A percentile compares a stretch with the other conserved stretches of the same genome.
These are phyloP conservation scores for Phytophthora colocasiae DNA, from an alignment of 352 stramenopile genomes.

Conservation along the genomic window DNA sequence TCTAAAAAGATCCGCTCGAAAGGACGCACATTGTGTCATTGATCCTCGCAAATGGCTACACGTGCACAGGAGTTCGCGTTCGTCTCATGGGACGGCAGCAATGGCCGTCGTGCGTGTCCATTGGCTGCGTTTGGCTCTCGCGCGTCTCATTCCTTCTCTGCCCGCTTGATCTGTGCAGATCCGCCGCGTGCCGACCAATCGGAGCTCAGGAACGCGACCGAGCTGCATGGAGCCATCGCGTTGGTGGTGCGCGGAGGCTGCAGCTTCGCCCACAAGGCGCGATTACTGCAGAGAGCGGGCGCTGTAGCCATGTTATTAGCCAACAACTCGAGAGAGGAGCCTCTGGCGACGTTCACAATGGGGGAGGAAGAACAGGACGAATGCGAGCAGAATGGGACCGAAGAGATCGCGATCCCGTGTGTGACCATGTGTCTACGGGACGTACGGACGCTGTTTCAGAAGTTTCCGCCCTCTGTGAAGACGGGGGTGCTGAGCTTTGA, in stretches of 20 bases:
- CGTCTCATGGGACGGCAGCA: constrained; percentile 59
- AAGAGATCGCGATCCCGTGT: constrained; percentile 56
- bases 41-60: constrained; percentile 4
- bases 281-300: constrained; percentile 59
- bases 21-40: constrained; percentile 33
- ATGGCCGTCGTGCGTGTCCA: constrained; percentile 53
- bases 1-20: constrained; percentile 44
- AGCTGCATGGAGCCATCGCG: constrained; percentile 58
- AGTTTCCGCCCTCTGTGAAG: constrained; percentile 59
- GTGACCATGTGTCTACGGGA: constrained; percentile 76
- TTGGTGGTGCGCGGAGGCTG: constrained; percentile 75
- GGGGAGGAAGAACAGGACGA: constrained; percentile 38
- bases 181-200: constrained; percentile 65
- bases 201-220: constrained; percentile 51
- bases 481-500: constrained; percentile 51
- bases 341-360: constrained; percentile 71
- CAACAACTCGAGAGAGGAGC: constrained; percentile 67
- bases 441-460: constrained; percentile 68
- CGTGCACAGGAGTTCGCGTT: constrained; percentile 50
- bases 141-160: constrained; percentile 28
- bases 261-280: constrained; percentile 73
- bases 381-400: neutral
- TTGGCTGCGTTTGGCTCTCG: constrained; percentile 68
- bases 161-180: constrained; percentile 60
- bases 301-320: constrained; percentile 57